These are phyloP conservation scores for Globisporangium rhizosaccharum DNA, from an alignment of 352 stramenopile genomes.

Conservation along the genomic window DNA sequence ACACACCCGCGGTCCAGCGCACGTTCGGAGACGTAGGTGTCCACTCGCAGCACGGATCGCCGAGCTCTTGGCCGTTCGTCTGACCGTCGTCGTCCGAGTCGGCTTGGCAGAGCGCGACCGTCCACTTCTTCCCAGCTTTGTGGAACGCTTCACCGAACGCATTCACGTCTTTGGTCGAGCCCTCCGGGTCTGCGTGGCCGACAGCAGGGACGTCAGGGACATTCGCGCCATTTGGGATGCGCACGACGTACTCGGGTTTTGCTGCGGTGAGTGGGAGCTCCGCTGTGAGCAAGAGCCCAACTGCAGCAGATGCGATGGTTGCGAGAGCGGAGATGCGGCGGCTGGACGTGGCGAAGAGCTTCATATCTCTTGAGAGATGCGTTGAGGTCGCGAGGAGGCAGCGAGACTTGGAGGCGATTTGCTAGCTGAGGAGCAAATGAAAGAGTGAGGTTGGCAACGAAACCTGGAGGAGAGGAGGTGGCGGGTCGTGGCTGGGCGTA, in stretches of 20 bases:
- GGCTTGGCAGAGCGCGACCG: conserved; percentile 18
- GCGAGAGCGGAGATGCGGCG: too few relatives aligned
- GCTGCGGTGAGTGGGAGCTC: too few relatives aligned
- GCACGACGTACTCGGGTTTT: conserved; percentile 7
- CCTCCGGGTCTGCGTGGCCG: conserved; percentile 21
- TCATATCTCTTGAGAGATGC: too few relatives aligned
- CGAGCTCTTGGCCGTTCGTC: conserved; percentile 56
- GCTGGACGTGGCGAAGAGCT: too few relatives aligned
- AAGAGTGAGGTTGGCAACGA: too few relatives aligned
- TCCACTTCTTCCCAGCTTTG: conserved; percentile 30
- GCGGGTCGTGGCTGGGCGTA: too few relatives aligned
- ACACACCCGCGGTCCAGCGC: conserved; percentile 20
- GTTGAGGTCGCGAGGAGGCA: too few relatives aligned
- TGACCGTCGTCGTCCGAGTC: conserved; percentile 39
- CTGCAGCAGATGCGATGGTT: too few relatives aligned
- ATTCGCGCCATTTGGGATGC: conserved; percentile 36
- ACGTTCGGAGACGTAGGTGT: conserved; percentile 2
- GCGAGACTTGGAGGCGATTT: too few relatives aligned
- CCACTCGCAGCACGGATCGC: conserved; percentile 45
- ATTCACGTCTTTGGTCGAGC: conserved; percentile 9
- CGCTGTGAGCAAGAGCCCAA: too few relatives aligned
- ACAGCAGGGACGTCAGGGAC: conserved; percentile 22
- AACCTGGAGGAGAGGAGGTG: too few relatives aligned
- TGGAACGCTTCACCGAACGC: conserved; percentile 31
- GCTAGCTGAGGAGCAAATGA: too few relatives aligned